Evolutionary conservation across 495 filamentous ascomycete species (phyloP), one percentile per base, ranked within the genome.

Genomic region (Amniculicola lignicola): DNA sequence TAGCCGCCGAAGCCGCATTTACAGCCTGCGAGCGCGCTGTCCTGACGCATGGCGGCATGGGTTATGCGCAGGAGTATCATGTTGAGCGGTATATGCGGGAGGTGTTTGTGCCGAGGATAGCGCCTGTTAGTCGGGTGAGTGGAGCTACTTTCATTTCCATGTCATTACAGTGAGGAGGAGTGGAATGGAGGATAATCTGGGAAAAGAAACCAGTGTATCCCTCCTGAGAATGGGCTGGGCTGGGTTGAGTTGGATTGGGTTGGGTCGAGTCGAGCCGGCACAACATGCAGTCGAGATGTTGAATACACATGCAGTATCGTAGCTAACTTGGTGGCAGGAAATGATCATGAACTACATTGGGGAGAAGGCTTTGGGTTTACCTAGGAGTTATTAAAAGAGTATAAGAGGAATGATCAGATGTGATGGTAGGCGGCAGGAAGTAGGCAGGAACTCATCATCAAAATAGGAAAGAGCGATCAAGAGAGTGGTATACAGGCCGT

Each of bases 291-390:
- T n/a, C n/a, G n/a, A n/a, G n/a, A n/a, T n/a, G n/a, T n/a, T n/a
- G n/a, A n/a, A 18, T 15, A 10, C 9, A 14, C 21, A 25, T 7
- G 9, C 25, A 46, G 7, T 27, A 10, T 4, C 37, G 16, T 6
- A 6, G 37, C 37, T 40, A 40, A 40, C 37, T 12, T 7, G 25
- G 41, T n/a, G 37, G 9, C 37, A 40, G 57, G 87, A 90, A 71
- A 90, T 89, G 87, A 86, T 90, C 45, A 67, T 88, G 74, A 89
- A 88, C 54, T 89, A 82, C 61, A 77, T 90, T n/a, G 80, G 79
- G 19, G 86, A 92, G 69, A 87, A 83, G 69, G 85, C 82, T 0
- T 69, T 90, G 25, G 69, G 69, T 9, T 67, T 84, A 29, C 82
- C 82, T 1, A 64, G 78, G 24, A 81, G 78, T 57, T 82, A 82